Conservation (phyloP, 306 rosid genomes). For the Trifolium subterraneum region DNA sequence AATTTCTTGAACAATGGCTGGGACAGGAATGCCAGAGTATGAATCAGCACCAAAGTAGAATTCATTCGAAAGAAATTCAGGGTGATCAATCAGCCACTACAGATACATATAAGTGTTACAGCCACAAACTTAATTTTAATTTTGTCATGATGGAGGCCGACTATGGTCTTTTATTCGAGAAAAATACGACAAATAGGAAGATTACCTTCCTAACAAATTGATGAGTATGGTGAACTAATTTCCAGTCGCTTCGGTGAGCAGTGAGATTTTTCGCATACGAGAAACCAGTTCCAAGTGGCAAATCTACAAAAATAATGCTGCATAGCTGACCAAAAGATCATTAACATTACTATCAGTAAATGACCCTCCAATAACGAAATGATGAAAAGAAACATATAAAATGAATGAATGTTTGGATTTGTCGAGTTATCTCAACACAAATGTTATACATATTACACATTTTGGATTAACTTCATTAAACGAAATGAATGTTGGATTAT, state of each 20-base stretch:
- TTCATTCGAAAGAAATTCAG: constrained; percentile 60
- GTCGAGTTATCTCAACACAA: neutral
- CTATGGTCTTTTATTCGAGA: neutral
- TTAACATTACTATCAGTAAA: neutral
- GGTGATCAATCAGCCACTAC: constrained; percentile 74
- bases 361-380: neutral
- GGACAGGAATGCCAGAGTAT: constrained; percentile 68
- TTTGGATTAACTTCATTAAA: constrained; percentile 2
- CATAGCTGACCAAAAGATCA: constrained; percentile 41
- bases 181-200: neutral
- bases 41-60: constrained; percentile 75
- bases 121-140: no score
- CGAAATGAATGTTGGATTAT: neutral
- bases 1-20: constrained; percentile 56
- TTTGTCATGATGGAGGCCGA: neutral
- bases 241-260: constrained; percentile 45
- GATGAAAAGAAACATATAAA: neutral
- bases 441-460: no score
- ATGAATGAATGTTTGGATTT: neutral
- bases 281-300: constrained; percentile 71
- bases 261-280: constrained; percentile 51
- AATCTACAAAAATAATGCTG: constrained; percentile 62
- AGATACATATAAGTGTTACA: constrained; percentile 30
- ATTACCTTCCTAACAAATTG: constrained; percentile 63
- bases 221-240: constrained; percentile 47